Evolutionary conservation across 148 eudicot species (phyloP).

Genomic region (Vaccinium darrowii): DNA sequence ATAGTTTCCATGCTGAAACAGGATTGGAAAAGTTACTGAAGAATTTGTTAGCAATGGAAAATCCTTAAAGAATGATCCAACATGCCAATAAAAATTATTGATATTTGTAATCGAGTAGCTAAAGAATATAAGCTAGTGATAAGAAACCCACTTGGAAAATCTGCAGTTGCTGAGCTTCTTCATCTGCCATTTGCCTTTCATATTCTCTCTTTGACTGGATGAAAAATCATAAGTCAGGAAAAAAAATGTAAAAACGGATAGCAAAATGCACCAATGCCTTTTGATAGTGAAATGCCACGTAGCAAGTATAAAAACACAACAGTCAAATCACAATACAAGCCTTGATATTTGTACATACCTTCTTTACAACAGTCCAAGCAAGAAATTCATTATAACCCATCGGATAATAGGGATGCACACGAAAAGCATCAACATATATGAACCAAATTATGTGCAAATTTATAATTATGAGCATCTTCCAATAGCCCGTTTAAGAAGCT

Average conservation of each 20-base stretch:
- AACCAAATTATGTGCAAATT: background rate
- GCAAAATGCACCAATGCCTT: background rate
- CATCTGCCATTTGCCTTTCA: conserved; percentile 70
- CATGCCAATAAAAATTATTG: background rate
- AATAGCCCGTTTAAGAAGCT: background rate
- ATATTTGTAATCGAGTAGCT: background rate
- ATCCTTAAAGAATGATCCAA: background rate
- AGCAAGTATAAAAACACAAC: background rate
- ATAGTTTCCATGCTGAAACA: background rate
- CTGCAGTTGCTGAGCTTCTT: conserved; percentile 74
- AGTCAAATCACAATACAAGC: background rate
- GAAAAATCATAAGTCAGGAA: conserved; percentile 15
- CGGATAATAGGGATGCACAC: background rate
- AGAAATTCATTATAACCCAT: background rate
- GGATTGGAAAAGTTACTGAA: background rate
- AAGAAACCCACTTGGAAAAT: conserved; percentile 61
- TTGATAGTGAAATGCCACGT: conserved; percentile 3
- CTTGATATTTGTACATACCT: background rate
- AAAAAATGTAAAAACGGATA: background rate
- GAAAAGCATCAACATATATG: background rate
- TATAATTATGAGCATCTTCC: background rate
- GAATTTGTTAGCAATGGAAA: background rate
- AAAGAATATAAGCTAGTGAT: background rate
- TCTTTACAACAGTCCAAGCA: background rate
- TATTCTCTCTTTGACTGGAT: conserved; percentile 74